Percentiles rank a stretch among this genome's conserved stretches.
phyloP scores from a whole-genome alignment of 768 basidiomycete species.

The Cyathus striatus region DNA sequence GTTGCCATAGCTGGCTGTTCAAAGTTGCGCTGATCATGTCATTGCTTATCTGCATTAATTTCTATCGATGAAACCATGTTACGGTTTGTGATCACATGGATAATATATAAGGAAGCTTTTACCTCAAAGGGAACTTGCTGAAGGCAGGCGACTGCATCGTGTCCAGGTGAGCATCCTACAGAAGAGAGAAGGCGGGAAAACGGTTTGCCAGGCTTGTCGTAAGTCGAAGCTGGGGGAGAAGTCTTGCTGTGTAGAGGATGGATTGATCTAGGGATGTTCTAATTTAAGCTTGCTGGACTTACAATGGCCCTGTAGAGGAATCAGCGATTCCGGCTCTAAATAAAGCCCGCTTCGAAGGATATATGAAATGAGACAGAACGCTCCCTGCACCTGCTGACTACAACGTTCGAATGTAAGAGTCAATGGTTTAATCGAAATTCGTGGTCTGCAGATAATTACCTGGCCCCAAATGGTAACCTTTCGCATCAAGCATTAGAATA shows the following conservation, averaged over 20 bases:
- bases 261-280: neutral
- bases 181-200: slow-evolving; percentile 39
- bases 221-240: slow-evolving; percentile 36
- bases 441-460: slow-evolving; percentile 25
- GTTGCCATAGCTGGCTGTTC: slow-evolving; percentile 54
- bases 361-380: slow-evolving; percentile 42
- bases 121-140: slow-evolving; percentile 40
- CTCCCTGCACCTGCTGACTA: slow-evolving; percentile 51
- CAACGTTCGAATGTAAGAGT: too few relatives aligned
- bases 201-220: slow-evolving; percentile 47
- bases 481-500: neutral
- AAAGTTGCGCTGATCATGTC: slow-evolving; percentile 37
- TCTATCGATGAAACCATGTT: slow-evolving; percentile 22
- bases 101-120: slow-evolving; percentile 2
- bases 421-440: neutral
- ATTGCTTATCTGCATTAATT: slow-evolving; percentile 41
- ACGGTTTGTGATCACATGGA: neutral
- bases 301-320: slow-evolving; percentile 53
- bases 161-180: slow-evolving; percentile 38
- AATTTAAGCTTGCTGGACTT: slow-evolving; percentile 10
- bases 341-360: slow-evolving; percentile 26
- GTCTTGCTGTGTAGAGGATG: slow-evolving; percentile 39
- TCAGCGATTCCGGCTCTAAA: slow-evolving; percentile 54
- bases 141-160: slow-evolving; percentile 37
- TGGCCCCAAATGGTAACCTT: slow-evolving; percentile 54